Evolutionary conservation across 345 rosid genomes (phyloP).

Genomic region (Ailanthus altissimus): DNA sequence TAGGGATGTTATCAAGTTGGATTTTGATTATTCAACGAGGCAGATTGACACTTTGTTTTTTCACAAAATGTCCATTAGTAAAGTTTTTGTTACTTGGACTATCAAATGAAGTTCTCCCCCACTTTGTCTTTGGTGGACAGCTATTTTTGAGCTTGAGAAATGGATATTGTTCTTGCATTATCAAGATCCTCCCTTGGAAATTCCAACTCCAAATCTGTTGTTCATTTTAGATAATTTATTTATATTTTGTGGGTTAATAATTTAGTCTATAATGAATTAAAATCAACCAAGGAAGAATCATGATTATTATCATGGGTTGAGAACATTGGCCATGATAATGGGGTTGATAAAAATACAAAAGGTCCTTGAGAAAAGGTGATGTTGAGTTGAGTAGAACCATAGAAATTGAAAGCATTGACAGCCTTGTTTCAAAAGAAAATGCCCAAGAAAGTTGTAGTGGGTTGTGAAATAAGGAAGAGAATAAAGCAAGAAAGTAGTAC

Average conservation of each 20-base stretch:
- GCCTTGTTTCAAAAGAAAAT: conserved; percentile 47
- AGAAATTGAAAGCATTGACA: conserved; percentile 47
- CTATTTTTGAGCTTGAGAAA: not conserved
- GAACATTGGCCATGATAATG: conserved; percentile 33
- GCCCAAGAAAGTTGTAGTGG: conserved; percentile 37
- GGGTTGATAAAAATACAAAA: conserved; percentile 38
- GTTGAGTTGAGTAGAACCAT: conserved; percentile 50
- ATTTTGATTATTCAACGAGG: conserved; percentile 25
- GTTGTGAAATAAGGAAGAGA: conserved; percentile 35
- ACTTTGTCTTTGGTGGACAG: conserved; percentile 19
- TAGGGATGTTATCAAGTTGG: conserved; percentile 28
- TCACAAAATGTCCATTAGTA: conserved; percentile 16
- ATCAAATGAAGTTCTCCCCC: conserved; percentile 40
- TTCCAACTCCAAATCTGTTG: conserved; percentile 18
- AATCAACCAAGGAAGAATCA: conserved; percentile 31
- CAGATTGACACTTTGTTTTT: conserved; percentile 12
- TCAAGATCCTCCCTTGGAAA: conserved; percentile 18
- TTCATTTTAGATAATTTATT: not conserved
- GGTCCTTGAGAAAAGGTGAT: conserved; percentile 37
- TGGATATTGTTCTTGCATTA: conserved; percentile 13
- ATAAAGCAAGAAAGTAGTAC: conserved; percentile 37
- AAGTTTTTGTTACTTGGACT: conserved; percentile 28
- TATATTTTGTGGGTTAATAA: conserved; percentile 28
- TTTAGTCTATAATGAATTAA: conserved; percentile 24
- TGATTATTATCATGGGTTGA: conserved; percentile 34